Base-by-base conservation (phyloP, 495 filamentous ascomycete genomes). In the Platismatia glauca region DNA sequence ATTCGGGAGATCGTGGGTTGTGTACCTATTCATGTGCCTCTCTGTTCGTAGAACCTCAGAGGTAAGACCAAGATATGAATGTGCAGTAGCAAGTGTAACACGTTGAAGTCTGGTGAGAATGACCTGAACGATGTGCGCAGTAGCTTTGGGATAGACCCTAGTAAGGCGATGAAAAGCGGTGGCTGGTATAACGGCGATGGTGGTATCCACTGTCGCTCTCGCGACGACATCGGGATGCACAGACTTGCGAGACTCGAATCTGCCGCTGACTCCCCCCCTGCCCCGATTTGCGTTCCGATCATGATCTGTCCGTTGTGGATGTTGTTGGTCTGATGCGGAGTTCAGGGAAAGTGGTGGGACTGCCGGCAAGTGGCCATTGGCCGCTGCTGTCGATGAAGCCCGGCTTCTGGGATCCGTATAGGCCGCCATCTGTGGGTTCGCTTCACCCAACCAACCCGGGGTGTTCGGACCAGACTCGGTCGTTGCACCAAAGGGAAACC, bases 151-250 rank as follows among this genome's bases (percentile, higher is more conserved):
- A 70, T 97, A 98, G 27, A 97, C 87, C 65, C 89, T 80, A n/a
- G 95, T 98, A 43, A 98, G 77, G 12, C 94, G 87, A 60, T 90
- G 84, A 72, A 98, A 98, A 6, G 94, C 94, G 67, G 90, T 94
- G 7, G 93, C 95, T 6, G 94, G 94, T 66, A 98, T 97, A 68
- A 98, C 94, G 20, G 94, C 94, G 74, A 98, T 97, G 0, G 95
- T 98, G 0, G 93, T 97, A 71, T 98, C 94, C 27, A 95, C 89
- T 38, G 90, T 95, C n/a, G 94, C 94, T 66, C 94, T 84, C 12
- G 91, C 94, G 63, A 97, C 90, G 67, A 98, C 95, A 72, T 98
- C 94, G 16, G 94, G 94, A 74, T 98, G 94, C 0, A 88, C 93
- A 4, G 95, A 97, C 66, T 85, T 87, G 35, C 71, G 81, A 78